phyloP scores from a whole-genome alignment of 2,329 filamentous ascomycete species.

The Didymella arachidicola region DNA sequence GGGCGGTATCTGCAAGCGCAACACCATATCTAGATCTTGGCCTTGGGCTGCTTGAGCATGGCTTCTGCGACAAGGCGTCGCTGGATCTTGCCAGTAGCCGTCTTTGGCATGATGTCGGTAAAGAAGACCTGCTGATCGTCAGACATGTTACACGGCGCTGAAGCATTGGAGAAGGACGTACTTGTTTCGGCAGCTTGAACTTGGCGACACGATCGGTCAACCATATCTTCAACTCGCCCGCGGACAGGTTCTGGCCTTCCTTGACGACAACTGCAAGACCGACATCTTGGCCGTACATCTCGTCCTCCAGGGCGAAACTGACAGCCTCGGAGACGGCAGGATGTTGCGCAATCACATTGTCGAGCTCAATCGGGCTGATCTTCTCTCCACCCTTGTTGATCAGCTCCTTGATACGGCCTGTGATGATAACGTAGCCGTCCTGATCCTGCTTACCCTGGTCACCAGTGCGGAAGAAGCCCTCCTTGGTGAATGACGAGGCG shows the following conservation, averaged over 20 bases:
- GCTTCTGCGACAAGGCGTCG: constrained; percentile 83
- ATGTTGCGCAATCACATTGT: constrained; percentile 80
- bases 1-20: constrained; percentile 15
- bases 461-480: constrained; percentile 86
- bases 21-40: constrained; percentile 58
- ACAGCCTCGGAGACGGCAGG: constrained; percentile 79
- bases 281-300: constrained; percentile 84
- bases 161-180: constrained; percentile 49
- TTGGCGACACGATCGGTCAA: constrained; percentile 75
- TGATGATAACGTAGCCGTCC: constrained; percentile 85
- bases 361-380: constrained; percentile 86
- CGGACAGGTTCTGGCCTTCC: constrained; percentile 62
- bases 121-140: constrained; percentile 71
- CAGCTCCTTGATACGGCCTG: constrained; percentile 90
- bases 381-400: constrained; percentile 93
- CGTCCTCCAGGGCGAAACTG: constrained; percentile 82
- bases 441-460: constrained; percentile 83
- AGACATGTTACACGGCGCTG: constrained; percentile 25
- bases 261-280: constrained; percentile 79
- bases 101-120: constrained; percentile 85
- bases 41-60: constrained; percentile 71
- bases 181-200: constrained; percentile 87
- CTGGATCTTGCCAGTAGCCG: constrained; percentile 90
- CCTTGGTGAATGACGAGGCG: constrained; percentile 72
- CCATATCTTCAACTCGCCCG: constrained; percentile 72